A percentile compares a stretch with the other conserved stretches of the same genome.
These are phyloP conservation scores for Colletotrichum costaricense DNA, from an alignment of 2,329 filamentous ascomycete genomes.

Conservation along the genomic window DNA sequence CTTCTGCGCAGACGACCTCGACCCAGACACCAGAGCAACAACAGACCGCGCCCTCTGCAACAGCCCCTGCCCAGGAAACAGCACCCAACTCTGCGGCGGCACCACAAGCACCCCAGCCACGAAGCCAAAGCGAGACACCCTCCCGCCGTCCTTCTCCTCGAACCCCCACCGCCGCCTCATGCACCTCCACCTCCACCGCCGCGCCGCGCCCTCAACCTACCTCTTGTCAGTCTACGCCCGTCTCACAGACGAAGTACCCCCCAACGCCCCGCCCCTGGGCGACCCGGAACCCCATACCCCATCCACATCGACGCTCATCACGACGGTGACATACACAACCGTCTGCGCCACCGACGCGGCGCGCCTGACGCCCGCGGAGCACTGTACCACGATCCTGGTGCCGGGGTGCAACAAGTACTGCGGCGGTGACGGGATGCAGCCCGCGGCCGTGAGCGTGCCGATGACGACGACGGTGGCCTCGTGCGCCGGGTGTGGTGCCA, in stretches of 20 bases:
- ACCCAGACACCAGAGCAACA: constrained; percentile 51
- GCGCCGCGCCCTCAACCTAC: constrained; percentile 42
- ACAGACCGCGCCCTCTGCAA: constrained; percentile 47
- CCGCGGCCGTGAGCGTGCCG: constrained; percentile 32
- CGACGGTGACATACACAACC: constrained; percentile 46
- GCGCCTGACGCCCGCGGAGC: constrained; percentile 45
- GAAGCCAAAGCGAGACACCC: too few relatives aligned
- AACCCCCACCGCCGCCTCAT: constrained; percentile 16
- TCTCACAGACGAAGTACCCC: constrained; percentile 43
- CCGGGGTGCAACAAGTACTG: constrained; percentile 40
- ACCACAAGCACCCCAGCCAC: constrained; percentile 31
- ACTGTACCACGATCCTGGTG: constrained; percentile 44
- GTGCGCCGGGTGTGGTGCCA: constrained; percentile 45
- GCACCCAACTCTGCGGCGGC: constrained; percentile 55
- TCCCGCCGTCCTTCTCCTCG: too few relatives aligned
- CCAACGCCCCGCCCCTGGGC: constrained; percentile 46
- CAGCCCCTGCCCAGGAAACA: constrained; percentile 54
- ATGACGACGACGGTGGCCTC: constrained; percentile 44
- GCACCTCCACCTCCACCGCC: constrained; percentile 36
- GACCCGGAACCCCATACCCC: constrained; percentile 43
- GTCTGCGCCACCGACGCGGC: constrained; percentile 48
- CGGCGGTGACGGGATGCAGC: constrained; percentile 31
- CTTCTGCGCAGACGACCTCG: constrained; percentile 57
- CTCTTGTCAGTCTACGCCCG: constrained; percentile 58
- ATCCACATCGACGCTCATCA: constrained; percentile 25